Percentiles rank a stretch among this genome's conserved stretches.
Conservation (phyloP, 208 protist species). For the Endotrypanum monterogeii region DNA sequence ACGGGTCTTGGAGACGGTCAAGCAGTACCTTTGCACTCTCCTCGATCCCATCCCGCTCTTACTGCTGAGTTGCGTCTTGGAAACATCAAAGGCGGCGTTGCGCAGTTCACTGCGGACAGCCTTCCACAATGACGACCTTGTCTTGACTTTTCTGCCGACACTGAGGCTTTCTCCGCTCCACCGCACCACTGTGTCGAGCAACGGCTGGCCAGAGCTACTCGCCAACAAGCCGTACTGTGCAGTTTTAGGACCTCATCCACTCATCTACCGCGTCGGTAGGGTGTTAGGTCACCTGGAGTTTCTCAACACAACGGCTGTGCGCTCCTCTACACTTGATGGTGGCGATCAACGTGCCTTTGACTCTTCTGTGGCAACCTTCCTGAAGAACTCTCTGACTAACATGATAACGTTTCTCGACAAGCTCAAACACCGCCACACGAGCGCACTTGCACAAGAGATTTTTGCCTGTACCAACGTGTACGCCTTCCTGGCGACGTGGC, state of each 20-base stretch:
- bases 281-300: slow-evolving; percentile 64
- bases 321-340: slow-evolving; percentile 39
- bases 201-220: slow-evolving; percentile 29
- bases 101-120: slow-evolving; percentile 48
- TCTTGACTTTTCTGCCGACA: slow-evolving; percentile 43
- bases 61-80: slow-evolving; percentile 78
- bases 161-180: slow-evolving; percentile 51
- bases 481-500: slow-evolving; percentile 53
- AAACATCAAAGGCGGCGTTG: slow-evolving; percentile 67
- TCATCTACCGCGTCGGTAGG: slow-evolving; percentile 52
- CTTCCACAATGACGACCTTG: slow-evolving; percentile 62
- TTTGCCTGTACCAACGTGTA: slow-evolving; percentile 66
- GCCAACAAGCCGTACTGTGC: slow-evolving; percentile 45
- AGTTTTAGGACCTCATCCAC: slow-evolving; percentile 63
- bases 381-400: slow-evolving; percentile 30
- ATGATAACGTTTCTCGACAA: slow-evolving; percentile 43
- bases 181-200: slow-evolving; percentile 16
- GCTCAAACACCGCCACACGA: slow-evolving; percentile 59
- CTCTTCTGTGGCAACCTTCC: slow-evolving; percentile 32
- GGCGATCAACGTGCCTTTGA: slow-evolving; percentile 38
- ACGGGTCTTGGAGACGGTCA: slow-evolving; percentile 68
- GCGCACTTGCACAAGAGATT: slow-evolving; percentile 49
- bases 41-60: slow-evolving; percentile 82
- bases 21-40: slow-evolving; percentile 78
- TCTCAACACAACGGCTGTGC: slow-evolving; percentile 60